phyloP scores from a whole-genome alignment of 495 filamentous ascomycete genomes.

The Tuber calosporum region DNA sequence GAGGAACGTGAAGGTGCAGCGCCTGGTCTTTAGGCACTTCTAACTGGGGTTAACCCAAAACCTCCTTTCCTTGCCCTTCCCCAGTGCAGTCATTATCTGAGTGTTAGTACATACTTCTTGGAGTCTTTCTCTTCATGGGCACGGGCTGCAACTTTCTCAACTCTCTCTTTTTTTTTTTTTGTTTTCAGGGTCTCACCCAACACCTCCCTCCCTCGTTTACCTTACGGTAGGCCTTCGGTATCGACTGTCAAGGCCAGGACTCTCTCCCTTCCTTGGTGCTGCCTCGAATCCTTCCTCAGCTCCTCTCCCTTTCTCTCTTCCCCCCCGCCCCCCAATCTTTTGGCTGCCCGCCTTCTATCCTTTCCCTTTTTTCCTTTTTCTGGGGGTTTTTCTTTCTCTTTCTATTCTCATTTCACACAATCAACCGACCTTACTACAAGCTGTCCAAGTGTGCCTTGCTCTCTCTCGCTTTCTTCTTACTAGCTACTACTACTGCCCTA shows the following conservation, averaged over 20 bases:
- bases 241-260: slow-evolving; percentile 32
- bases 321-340: neutral
- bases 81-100: too few species aligned
- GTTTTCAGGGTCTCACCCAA: slow-evolving; percentile 26
- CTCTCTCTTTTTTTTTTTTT: too few species aligned
- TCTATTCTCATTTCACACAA: slow-evolving; percentile 22
- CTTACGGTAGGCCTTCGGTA: neutral
- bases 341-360: slow-evolving; percentile 10
- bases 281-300: neutral
- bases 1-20: neutral
- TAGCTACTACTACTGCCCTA: slow-evolving; percentile 29
- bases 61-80: neutral
- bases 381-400: slow-evolving; percentile 17
- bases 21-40: neutral
- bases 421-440: slow-evolving; percentile 21
- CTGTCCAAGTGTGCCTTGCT: slow-evolving; percentile 22
- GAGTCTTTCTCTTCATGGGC: neutral
- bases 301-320: slow-evolving; percentile 17
- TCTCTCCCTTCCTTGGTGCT: slow-evolving; percentile 24
- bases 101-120: neutral
- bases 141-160: slow-evolving; percentile 3
- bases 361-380: slow-evolving; percentile 1
- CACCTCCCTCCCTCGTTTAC: slow-evolving; percentile 1
- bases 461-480: slow-evolving; percentile 34
- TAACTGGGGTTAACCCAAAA: neutral